Base-by-base conservation (phyloP, 768 basidiomycete genomes). In the Podaxis rugospora region DNA sequence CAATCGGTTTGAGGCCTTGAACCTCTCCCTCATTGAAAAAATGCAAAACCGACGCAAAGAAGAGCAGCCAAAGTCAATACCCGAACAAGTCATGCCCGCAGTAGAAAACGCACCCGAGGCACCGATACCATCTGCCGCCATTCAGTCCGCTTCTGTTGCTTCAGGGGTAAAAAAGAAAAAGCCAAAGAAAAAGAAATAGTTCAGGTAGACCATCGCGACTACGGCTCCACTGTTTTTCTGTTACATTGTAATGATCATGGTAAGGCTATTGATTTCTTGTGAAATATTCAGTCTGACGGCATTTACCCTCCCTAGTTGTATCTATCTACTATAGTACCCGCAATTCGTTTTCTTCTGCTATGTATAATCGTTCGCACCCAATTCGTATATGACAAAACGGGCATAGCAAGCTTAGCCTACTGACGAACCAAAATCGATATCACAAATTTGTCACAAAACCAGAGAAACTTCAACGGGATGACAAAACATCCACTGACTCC, bases 1-100 rank as follows among this genome's bases (percentile, higher is more conserved):
- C 64, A 97, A 98, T 80, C 90, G 95, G 66, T 98, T 98, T 76
- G 95, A 98, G 74, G 82, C 88, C 5, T 81, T 98, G 63, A 97
- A 96, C 70, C 82, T 90, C 46, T 85, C 89, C 5, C 78, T 97
- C 55, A 90, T 93, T 79, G 83, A 88, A 67, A 90, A 89, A 75
- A 93, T 94, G 88, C 89, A 86, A 69, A 93, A 94, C 68, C 80
- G 70, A 14, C 79, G 72, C 58, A 74, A 73, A 2, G 71, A 72
- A 53, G 74, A 74, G 32, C 70, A 74, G 11, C 68, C 74, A 25
- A 37, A 68, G 7, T 57, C 66, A 49, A 62, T 65, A 21, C 69
- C 70, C 23, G 64, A 64, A 63, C 66, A 55, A 63, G 69, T 65
- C 37, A 47, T 47, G 6, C 54, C 55, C 37, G 53, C 63, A 53